Base-by-base conservation (phyloP, 176 grass and related monocot genomes). In the Bonia amplexicaulis region DNA sequence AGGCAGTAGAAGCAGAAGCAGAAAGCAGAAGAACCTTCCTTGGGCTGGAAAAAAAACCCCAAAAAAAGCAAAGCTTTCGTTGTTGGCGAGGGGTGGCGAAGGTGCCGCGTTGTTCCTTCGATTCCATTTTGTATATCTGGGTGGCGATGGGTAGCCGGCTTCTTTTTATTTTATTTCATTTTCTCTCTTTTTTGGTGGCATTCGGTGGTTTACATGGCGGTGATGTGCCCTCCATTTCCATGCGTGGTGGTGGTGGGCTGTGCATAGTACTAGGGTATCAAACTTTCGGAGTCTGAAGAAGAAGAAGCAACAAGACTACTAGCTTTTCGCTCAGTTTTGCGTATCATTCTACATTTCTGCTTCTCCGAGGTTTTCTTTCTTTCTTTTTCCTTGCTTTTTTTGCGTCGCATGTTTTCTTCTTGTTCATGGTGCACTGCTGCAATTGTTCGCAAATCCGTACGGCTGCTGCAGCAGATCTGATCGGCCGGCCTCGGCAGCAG, bases 101-200 rank as follows among this genome's bases (percentile, higher is more conserved):
- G 78, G 64, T 12, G 65, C 74, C 12, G 40, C 3, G 76, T 71
- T 85, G 39, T 77, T 31, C 20, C 76, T 47, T 80, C 69, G 60
- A 74, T 75, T 75, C 76, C 82, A 68, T 69, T 89, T 89, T 89
- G 76, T 85, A 85, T 61, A 89, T 85, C 82, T 52, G 23, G 82
- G 69, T 57, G 17, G 53, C 55, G 51, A 75, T n/a, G 76, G 37
- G 77, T 48, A 25, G 52, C 79, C 19, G 45, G 52, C 33, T 13
- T 76, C 15, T 5, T 58, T 84, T 57, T 17, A 17, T 84, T 42
- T 84, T 2, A 8, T 37, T 41, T 40, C 3, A 3, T 29, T 77
- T 61, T 53, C 3, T 33, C 3, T 41, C 2, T 14, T 0, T 7
- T 5, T 42, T 57, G 23, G 20, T 65, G 71, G n/a, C 10, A 55